Conservation (phyloP, 2,329 filamentous ascomycete species). For the Neocucurbitaria cava region DNA sequence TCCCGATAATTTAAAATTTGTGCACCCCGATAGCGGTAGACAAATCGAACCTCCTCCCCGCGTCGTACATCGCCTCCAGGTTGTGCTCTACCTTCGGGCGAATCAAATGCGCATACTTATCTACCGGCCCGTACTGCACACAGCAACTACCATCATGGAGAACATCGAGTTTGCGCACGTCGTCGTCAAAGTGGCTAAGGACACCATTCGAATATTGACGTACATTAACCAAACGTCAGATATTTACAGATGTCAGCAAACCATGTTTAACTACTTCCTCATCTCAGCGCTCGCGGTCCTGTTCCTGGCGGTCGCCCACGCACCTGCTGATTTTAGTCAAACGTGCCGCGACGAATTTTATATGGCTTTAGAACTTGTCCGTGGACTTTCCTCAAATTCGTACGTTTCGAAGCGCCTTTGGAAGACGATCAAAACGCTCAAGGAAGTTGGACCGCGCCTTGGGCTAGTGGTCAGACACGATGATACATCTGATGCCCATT, state of each 20-base stretch:
- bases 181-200: constrained; percentile 76
- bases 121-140: constrained; percentile 86
- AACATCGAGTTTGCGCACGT: constrained; percentile 76
- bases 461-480: constrained; percentile 61
- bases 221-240: constrained; percentile 75
- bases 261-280: constrained; percentile 82
- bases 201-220: constrained; percentile 75
- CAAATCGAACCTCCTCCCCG: constrained; percentile 61
- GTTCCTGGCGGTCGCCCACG: constrained; percentile 78
- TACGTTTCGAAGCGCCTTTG: constrained; percentile 77
- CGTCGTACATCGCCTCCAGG: constrained; percentile 74
- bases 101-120: constrained; percentile 93
- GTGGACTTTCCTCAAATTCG: constrained; percentile 73
- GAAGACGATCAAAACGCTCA: constrained; percentile 74
- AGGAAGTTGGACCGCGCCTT: constrained; percentile 73
- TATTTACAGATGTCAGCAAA: constrained; percentile 74
- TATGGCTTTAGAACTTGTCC: constrained; percentile 76
- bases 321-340: constrained; percentile 73
- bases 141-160: constrained; percentile 79
- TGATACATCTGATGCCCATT: constrained; percentile 63
- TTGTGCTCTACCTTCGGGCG: constrained; percentile 83
- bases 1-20: constrained; percentile 68
- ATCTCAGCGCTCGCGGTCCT: constrained; percentile 76
- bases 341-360: constrained; percentile 78
- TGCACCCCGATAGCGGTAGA: constrained; percentile 59